phyloP scores from a whole-genome alignment of 1,284 basidiomycete genomes.

The Polyporus tsugae region DNA sequence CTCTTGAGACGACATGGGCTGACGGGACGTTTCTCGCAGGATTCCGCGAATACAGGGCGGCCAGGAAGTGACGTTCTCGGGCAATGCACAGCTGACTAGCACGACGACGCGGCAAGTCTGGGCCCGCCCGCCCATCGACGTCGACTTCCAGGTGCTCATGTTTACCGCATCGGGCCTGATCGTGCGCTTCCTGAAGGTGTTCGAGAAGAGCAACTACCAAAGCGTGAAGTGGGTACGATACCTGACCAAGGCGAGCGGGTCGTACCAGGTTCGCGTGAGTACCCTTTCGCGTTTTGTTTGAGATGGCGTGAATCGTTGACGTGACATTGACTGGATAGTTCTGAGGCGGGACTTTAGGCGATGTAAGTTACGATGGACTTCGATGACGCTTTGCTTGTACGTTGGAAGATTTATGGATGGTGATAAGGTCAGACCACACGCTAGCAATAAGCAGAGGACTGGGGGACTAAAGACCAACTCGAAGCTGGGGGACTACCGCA shows the following conservation, averaged over 20 bases:
- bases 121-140: conserved; percentile 96
- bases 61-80: conserved; percentile 88
- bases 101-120: conserved; percentile 94
- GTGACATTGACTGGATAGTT: conserved; percentile 26
- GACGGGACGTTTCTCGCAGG: conserved; percentile 50
- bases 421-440: too few species aligned
- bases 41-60: conserved; percentile 93
- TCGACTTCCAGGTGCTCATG: conserved; percentile 99
- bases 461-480: too few species aligned
- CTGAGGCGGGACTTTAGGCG: conserved; percentile 22
- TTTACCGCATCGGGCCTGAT: conserved; percentile 96
- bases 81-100: conserved; percentile 83
- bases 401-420: conserved; percentile 15
- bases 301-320: not conserved
- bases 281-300: too few species aligned
- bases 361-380: not conserved
- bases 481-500: too few species aligned
- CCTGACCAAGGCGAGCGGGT: conserved; percentile 87
- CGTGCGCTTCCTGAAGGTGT: conserved; percentile 97
- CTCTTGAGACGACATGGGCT: not conserved
- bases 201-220: conserved; percentile 94
- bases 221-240: conserved; percentile 94
- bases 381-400: conserved; percentile 12
- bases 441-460: too few species aligned
- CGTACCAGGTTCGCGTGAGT: conserved; percentile 84